Conservation (phyloP, 345 rosid genomes). For the Camelina hispida region DNA sequence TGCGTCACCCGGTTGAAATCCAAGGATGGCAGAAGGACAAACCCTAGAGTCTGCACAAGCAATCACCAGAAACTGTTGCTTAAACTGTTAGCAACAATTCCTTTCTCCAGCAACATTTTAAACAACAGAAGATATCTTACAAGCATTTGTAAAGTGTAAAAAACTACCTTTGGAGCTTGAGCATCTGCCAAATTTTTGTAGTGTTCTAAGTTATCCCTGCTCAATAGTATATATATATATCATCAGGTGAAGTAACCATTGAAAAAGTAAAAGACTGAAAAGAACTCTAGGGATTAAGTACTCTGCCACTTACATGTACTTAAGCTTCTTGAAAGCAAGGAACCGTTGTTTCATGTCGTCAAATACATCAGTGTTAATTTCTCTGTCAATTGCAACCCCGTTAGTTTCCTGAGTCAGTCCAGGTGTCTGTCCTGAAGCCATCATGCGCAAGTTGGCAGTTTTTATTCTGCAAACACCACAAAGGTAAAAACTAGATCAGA, state of each 20-base stretch:
- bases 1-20: constrained; percentile 98
- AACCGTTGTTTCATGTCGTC: constrained; percentile 72
- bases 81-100: constrained; percentile 40
- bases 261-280: constrained; percentile 39
- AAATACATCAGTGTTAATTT: constrained; percentile 53
- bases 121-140: constrained; percentile 6
- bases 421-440: constrained; percentile 41
- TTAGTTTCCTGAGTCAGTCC: constrained; percentile 43
- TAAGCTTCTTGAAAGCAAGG: constrained; percentile 68
- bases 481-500: neutral
- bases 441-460: constrained; percentile 33
- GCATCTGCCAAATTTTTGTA: constrained; percentile 65
- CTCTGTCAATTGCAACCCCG: constrained; percentile 34
- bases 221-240: constrained; percentile 3
- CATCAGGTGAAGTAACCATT: constrained; percentile 32
- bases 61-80: constrained; percentile 87
- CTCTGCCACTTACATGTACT: constrained; percentile 61
- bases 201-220: constrained; percentile 76
- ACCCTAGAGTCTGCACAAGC: constrained; percentile 99
- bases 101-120: constrained; percentile 19
- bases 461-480: constrained; percentile 35
- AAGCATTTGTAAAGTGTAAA: constrained; percentile 3
- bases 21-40: constrained; percentile 85
- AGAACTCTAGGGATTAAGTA: no score
- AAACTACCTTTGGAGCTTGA: constrained; percentile 86